These are phyloP conservation scores for Bremia lactucae DNA, from an alignment of 352 stramenopile species.

Conservation along the genomic window DNA sequence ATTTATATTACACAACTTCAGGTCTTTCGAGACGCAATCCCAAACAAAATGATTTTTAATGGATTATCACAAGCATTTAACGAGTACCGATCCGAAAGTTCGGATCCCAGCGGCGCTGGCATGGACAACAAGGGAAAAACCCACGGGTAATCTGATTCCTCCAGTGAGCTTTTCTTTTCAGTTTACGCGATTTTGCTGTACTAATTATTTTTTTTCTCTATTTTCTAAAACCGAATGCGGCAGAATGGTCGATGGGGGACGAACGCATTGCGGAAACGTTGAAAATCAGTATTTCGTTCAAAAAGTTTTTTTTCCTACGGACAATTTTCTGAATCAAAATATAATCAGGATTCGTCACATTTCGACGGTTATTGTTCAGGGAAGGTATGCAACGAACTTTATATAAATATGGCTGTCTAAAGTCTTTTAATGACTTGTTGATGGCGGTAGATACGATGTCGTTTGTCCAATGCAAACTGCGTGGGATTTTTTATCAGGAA, in stretches of 20 bases:
- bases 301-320: constrained; percentile 82
- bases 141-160: constrained; percentile 74
- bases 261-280: constrained; percentile 79
- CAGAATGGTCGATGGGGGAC: constrained; percentile 72
- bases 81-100: constrained; percentile 75
- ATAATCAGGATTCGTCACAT: constrained; percentile 87
- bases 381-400: constrained; percentile 29
- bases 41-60: constrained; percentile 81
- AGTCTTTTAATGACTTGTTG: background rate
- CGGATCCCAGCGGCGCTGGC: constrained; percentile 73
- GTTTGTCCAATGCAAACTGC: constrained; percentile 82
- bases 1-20: no score
- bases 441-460: constrained; percentile 60
- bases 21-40: constrained; percentile 85
- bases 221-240: constrained; percentile 30
- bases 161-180: constrained; percentile 18
- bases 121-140: constrained; percentile 89
- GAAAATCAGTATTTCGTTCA: constrained; percentile 91
- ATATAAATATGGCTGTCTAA: background rate
- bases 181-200: background rate
- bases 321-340: constrained; percentile 85
- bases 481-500: constrained; percentile 77
- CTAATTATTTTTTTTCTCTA: constrained; percentile 2
- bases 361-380: constrained; percentile 87
- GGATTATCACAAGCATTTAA: constrained; percentile 83